Conservation (phyloP, 495 filamentous ascomycete species). For the Evernia prunastri region DNA sequence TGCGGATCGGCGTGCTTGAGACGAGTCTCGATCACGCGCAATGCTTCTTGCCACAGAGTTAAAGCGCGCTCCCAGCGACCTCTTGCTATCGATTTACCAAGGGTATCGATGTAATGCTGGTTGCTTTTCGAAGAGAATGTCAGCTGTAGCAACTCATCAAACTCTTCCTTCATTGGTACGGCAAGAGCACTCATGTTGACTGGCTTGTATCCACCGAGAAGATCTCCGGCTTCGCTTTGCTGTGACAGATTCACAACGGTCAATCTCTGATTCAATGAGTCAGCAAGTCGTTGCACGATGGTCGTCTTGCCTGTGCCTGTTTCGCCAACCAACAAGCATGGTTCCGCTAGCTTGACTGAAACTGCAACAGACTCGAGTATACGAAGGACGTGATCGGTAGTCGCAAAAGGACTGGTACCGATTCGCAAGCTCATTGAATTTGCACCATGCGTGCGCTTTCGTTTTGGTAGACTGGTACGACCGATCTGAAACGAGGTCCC, state of each 20-base stretch:
- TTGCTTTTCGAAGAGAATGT: constrained; percentile 86
- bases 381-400: constrained; percentile 61
- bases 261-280: constrained; percentile 71
- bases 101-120: constrained; percentile 69
- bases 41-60: constrained; percentile 80
- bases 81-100: constrained; percentile 71
- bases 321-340: constrained; percentile 89
- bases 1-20: constrained; percentile 36
- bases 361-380: constrained; percentile 80
- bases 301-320: constrained; percentile 98
- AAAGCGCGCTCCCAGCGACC: constrained; percentile 79
- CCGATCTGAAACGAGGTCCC: constrained; percentile 58
- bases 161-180: constrained; percentile 85
- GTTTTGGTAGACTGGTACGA: constrained; percentile 52
- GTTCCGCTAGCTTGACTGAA: constrained; percentile 75
- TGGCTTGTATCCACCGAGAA: constrained; percentile 93
- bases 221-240: constrained; percentile 89
- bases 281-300: constrained; percentile 84
- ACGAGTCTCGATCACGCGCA: constrained; percentile 73
- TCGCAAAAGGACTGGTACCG: constrained; percentile 52
- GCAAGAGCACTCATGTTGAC: constrained; percentile 82
- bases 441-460: constrained; percentile 27
- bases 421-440: constrained; percentile 22
- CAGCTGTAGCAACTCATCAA: constrained; percentile 77
- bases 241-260: constrained; percentile 92